phyloP scores from a whole-genome alignment of 257 asterid genomes.

The Plantago elongata region DNA sequence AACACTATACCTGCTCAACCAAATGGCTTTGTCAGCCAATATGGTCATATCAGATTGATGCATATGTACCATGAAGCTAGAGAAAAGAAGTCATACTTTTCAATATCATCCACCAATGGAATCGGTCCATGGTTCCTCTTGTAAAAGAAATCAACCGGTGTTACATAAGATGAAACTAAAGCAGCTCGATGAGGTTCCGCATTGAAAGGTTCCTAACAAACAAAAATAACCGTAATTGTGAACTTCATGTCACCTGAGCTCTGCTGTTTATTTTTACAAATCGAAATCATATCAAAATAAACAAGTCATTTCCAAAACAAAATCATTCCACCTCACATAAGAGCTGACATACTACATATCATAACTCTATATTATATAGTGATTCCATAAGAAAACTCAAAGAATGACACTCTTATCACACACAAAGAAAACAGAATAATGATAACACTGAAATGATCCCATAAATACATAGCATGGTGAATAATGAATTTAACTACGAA shows the following conservation, averaged over 20 bases:
- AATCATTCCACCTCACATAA: too few species aligned
- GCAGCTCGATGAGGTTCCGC: constrained; percentile 81
- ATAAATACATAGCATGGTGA: too few species aligned
- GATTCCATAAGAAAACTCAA: too few species aligned
- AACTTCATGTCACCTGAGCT: not conserved
- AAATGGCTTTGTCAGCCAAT: constrained; percentile 21
- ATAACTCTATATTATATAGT: too few species aligned
- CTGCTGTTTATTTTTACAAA: not conserved
- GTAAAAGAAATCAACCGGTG: constrained; percentile 80
- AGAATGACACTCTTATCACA: too few species aligned
- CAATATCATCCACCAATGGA: constrained; percentile 68
- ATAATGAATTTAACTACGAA: too few species aligned
- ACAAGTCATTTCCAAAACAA: too few species aligned
- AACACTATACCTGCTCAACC: constrained; percentile 58
- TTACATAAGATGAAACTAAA: constrained; percentile 68
- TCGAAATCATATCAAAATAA: too few species aligned
- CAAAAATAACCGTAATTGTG: constrained; percentile 3
- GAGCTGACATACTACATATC: too few species aligned
- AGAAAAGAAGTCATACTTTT: constrained; percentile 42
- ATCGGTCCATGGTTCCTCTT: constrained; percentile 99
- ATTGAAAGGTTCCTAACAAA: constrained; percentile 78
- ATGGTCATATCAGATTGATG: not conserved
- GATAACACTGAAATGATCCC: too few species aligned
- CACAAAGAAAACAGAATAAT: too few species aligned
- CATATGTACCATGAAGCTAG: not conserved